These are phyloP conservation scores for Zygnema circumcarinatum DNA, from an alignment of 139 green algal species.

Conservation along the genomic window DNA sequence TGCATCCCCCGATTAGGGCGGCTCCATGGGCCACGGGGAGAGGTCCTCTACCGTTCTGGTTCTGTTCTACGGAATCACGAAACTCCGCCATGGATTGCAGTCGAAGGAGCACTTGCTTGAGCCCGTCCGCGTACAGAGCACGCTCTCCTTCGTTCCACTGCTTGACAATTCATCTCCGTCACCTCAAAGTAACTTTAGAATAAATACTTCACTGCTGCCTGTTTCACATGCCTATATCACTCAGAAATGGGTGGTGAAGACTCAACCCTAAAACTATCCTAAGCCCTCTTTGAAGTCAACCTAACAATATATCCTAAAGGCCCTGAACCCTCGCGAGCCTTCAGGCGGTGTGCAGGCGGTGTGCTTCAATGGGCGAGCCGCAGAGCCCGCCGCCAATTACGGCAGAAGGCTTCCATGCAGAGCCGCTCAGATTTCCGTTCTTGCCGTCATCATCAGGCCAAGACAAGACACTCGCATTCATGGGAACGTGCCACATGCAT, in stretches of 20 bases:
- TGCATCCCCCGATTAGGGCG: too few relatives aligned
- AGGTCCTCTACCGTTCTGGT: neutral
- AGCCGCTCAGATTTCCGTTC: neutral
- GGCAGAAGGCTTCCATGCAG: neutral
- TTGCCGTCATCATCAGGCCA: neutral
- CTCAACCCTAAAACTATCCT: neutral
- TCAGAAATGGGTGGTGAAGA: neutral
- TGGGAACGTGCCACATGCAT: too few relatives aligned
- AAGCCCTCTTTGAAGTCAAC: neutral
- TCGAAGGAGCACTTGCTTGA: neutral
- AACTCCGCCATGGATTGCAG: neutral
- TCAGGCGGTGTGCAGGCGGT: neutral
- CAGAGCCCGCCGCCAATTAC: neutral
- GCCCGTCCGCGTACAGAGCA: neutral
- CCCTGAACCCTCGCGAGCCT: too few relatives aligned
- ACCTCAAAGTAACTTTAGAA: neutral
- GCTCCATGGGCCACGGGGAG: too few relatives aligned
- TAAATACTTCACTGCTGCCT: neutral
- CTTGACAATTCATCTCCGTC: neutral
- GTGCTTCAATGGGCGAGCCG: neutral
- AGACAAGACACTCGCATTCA: too few relatives aligned
- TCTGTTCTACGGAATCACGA: neutral
- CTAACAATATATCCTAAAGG: too few relatives aligned
- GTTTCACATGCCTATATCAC: neutral
- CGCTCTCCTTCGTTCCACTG: neutral